Evolutionary conservation across 176 grass and related monocot genomes (phyloP), one percentile per base, ranked within the genome.

Genomic region (Saccharum spontaneum): DNA sequence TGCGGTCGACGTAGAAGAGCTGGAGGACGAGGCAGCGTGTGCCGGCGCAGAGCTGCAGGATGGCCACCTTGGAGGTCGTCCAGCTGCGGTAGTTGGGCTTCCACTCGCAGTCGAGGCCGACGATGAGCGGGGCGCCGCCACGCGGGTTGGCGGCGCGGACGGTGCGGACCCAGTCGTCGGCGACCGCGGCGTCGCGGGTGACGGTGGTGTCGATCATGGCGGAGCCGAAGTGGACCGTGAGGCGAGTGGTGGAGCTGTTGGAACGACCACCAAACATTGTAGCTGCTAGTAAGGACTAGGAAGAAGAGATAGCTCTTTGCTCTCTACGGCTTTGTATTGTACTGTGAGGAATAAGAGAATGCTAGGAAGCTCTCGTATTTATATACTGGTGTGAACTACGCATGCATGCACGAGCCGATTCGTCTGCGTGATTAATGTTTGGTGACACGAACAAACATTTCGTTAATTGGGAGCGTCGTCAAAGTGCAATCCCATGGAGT

Each of bases 91-190:
- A 20, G 54, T 84, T 67, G 39, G 83, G 89, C 34, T 84, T 91
- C 86, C 90, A 94, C 67, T 94, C 78, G 73, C 89, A 92, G 85
- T 92, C 84, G 18, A 94, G 87, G 16, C 90, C 87, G 40, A 90
- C 92, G 33, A 92, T 45, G 23, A 87, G 63, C 3, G 0, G 63
- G 8, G 4, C 30, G 34, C 24, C 37, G 34, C 34, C 65, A 15
- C 12, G 6, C 4, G 8, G 37, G 65, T 43, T 8, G 6, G 57
- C 2, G 40, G 89, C 84, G 63, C 70, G 77, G 10, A 85, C 72
- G 57, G 5, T 5, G 40, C 76, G 68, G 4, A 84, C 87, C 89
- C 89, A 91, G 10, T 36, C 76, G 23, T 85, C 76, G 52, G 82
- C 86, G 6, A 7, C 61, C 1, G 49, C 17, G 12, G 69, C 71